A percentile compares a stretch with the other conserved stretches of the same genome.
Evolutionary conservation across 2,329 filamentous ascomycete genomes (phyloP).

Genomic region (Fusarium sp.): DNA sequence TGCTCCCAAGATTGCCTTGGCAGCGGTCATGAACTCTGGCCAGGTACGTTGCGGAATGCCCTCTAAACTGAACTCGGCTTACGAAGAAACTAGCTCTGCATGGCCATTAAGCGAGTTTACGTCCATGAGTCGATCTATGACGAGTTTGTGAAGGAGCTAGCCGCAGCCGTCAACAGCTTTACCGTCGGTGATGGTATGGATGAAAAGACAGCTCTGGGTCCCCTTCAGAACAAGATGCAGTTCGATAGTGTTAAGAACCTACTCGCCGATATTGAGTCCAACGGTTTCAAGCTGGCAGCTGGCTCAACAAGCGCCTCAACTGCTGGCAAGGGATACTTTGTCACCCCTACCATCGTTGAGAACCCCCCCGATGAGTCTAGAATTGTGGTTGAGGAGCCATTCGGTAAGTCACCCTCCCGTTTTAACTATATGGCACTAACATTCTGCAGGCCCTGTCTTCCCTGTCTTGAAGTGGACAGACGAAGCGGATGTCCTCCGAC

Average conservation of each 20-base stretch:
- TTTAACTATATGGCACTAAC: not conserved
- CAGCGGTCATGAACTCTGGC: slow-evolving; percentile 68
- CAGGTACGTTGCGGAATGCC: slow-evolving; percentile 23
- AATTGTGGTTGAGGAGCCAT: slow-evolving; percentile 18
- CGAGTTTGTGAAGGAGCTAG: not conserved
- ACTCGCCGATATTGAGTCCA: not conserved
- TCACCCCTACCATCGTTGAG: not conserved
- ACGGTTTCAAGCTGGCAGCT: not conserved
- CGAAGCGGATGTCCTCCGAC: slow-evolving; percentile 67
- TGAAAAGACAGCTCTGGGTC: not conserved
- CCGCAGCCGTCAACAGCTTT: not conserved
- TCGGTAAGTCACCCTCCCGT: slow-evolving; percentile 2
- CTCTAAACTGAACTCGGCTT: not conserved
- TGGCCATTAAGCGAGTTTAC: slow-evolving; percentile 64
- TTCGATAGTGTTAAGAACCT: not conserved
- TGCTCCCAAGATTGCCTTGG: slow-evolving; percentile 51
- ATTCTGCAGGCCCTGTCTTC: slow-evolving; percentile 62
- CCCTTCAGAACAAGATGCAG: not conserved
- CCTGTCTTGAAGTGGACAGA: slow-evolving; percentile 70
- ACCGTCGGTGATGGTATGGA: not conserved
- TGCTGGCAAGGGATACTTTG: not conserved
- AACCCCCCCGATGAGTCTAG: slow-evolving; percentile 6
- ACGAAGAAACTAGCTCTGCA: not conserved
- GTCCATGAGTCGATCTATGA: slow-evolving; percentile 70
- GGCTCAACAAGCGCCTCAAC: not conserved